Base-by-base conservation (phyloP, 352 stramenopile genomes). In the Discostella stelligera region DNA sequence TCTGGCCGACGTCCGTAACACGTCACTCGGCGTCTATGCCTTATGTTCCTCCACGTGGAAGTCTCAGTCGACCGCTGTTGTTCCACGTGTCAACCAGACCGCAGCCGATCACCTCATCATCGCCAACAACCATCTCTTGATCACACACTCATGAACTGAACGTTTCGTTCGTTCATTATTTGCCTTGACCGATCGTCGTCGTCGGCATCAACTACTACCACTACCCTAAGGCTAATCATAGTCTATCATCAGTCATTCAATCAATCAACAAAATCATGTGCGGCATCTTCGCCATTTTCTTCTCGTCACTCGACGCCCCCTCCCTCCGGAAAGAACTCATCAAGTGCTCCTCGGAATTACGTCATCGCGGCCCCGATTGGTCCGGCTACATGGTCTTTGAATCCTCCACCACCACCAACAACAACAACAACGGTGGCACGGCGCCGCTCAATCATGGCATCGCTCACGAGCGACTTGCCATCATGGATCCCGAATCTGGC, bases 271-370 rank as follows among this genome's bases (percentile, higher is more conserved):
- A 27, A 56, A 93, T 2, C 14, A 99, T 99, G 96, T 98, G 97
- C 85, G 97, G 97, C 75, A 99, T 99, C 85, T 96, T 99, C 74
- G 96, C 96, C 59, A 98, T 99, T 84, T 98, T 98, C 75, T 93
- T 90, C 70, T 98, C 96, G 37, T 93, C 96, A 80, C 93, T 98
- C 75, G 87, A 94, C 65, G 91, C 98, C 77, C 82, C 81, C 18
- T 95, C 98, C 63, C 94, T 99, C 16, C 95, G 97, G 48, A 92
- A 95, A 62, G 93, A 96, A 37, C 91, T 98, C n/a, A 96, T 99
- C 53, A 83, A 93, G 39, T 97, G 96, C 75, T 96, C 95, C 66
- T 97, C 97, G 52, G 90, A 91, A 66, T 95, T 98, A 71, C 94
- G 97, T 77, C 97, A 99, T 85, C 95, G 97, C 58, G 97, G 97